Conservation (phyloP, 2,329 filamentous ascomycete species). For the Plectosphaerella plurivora region DNA sequence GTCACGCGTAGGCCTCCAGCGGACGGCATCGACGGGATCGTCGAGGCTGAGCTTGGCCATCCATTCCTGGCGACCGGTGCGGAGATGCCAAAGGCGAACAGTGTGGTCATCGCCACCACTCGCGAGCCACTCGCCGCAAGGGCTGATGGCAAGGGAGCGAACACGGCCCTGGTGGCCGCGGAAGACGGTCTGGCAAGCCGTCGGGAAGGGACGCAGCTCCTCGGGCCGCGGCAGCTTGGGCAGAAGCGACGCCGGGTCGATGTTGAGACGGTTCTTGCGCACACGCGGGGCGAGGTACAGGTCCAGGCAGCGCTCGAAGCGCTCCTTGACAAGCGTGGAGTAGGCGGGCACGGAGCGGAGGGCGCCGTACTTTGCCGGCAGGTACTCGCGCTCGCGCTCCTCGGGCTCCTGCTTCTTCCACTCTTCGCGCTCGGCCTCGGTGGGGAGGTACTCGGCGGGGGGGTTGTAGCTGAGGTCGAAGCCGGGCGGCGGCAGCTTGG, state of each 20-base stretch:
- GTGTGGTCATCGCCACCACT: conserved; percentile 94
- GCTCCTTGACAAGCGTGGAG: conserved; percentile 83
- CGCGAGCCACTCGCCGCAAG: conserved; percentile 78
- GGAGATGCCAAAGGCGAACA: conserved; percentile 82
- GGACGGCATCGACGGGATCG: conserved; percentile 76
- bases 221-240: conserved; percentile 91
- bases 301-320: conserved; percentile 92
- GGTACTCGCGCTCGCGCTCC: conserved; percentile 83
- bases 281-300: conserved; percentile 91
- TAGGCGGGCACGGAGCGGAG: conserved; percentile 91
- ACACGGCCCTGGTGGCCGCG: conserved; percentile 85
- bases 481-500: conserved; percentile 86
- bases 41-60: conserved; percentile 73
- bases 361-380: conserved; percentile 77
- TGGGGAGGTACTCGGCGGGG: conserved; percentile 87
- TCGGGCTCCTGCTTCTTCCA: conserved; percentile 89
- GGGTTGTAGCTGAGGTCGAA: conserved; percentile 98
- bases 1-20: conserved; percentile 84
- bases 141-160: conserved; percentile 78
- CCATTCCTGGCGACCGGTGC: conserved; percentile 86
- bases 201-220: conserved; percentile 92
- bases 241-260: conserved; percentile 87
- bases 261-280: conserved; percentile 90
- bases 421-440: conserved; percentile 72
- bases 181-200: conserved; percentile 81